A percentile compares a stretch with the other conserved stretches of the same genome.
These are phyloP conservation scores for Calcarisporium arbuscula DNA, from an alignment of 2,329 filamentous ascomycete species.

Conservation along the genomic window DNA sequence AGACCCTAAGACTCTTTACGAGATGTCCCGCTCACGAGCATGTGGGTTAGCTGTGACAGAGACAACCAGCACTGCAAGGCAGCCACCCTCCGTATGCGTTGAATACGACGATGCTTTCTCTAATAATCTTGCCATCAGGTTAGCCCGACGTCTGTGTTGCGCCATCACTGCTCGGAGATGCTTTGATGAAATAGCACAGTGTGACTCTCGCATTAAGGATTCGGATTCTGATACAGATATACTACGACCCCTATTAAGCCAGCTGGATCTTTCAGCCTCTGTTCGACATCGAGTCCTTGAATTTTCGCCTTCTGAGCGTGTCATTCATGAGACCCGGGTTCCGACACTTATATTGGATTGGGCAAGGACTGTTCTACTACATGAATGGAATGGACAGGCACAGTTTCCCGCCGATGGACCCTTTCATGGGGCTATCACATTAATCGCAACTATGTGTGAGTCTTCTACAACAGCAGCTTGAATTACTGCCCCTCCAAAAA, in stretches of 20 bases:
- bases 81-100: conserved; percentile 45
- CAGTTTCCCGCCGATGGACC: conserved; percentile 63
- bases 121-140: conserved; percentile 51
- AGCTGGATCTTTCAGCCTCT: conserved; percentile 46
- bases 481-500: background rate
- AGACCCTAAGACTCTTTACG: conserved; percentile 43
- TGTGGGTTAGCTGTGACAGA: conserved; percentile 44
- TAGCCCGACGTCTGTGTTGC: conserved; percentile 52
- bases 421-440: conserved; percentile 69
- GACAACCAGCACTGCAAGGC: conserved; percentile 37
- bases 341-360: conserved; percentile 60
- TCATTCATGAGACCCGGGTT: conserved; percentile 49
- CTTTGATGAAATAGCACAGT: conserved; percentile 38
- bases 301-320: conserved; percentile 45
- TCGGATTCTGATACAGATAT: conserved; percentile 31
- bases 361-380: conserved; percentile 67
- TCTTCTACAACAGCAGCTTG: too few relatives aligned
- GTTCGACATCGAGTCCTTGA: conserved; percentile 38
- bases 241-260: conserved; percentile 41
- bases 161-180: conserved; percentile 48
- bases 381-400: conserved; percentile 73
- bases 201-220: conserved; percentile 28
- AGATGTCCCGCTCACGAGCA: conserved; percentile 55
- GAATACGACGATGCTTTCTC: conserved; percentile 59
- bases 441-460: conserved; percentile 68